These are phyloP conservation scores for Amauroascus verrucosus DNA, from an alignment of 2,329 filamentous ascomycete species.

Conservation along the genomic window DNA sequence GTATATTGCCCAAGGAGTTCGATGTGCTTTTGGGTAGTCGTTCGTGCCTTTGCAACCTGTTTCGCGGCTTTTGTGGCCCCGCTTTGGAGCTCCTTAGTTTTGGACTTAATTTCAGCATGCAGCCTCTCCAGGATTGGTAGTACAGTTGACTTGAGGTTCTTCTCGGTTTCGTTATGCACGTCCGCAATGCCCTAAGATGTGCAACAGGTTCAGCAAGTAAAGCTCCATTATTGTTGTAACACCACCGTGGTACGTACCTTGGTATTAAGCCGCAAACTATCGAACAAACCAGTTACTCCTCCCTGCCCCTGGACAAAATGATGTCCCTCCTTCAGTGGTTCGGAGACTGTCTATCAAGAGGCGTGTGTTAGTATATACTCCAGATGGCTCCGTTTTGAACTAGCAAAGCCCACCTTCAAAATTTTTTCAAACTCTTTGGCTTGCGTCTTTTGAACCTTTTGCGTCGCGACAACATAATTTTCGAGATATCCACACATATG, in stretches of 20 bases:
- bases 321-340: constrained; percentile 76
- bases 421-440: constrained; percentile 94
- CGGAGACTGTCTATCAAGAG: constrained; percentile 58
- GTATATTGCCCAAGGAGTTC: constrained; percentile 83
- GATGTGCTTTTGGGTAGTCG: constrained; percentile 85
- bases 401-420: constrained; percentile 49
- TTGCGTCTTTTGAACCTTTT: constrained; percentile 74
- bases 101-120: constrained; percentile 94
- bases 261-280: constrained; percentile 87
- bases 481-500: constrained; percentile 85
- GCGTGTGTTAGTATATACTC: neutral
- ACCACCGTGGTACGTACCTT: constrained; percentile 41
- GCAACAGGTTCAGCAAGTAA: neutral
- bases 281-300: constrained; percentile 80
- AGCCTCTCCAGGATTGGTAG: constrained; percentile 81
- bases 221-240: neutral
- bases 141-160: constrained; percentile 75
- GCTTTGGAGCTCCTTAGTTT: constrained; percentile 74
- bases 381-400: neutral
- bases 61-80: constrained; percentile 79
- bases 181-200: constrained; percentile 62
- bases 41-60: constrained; percentile 80
- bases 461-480: constrained; percentile 74
- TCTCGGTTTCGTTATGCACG: constrained; percentile 81
- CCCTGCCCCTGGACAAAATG: constrained; percentile 89